Conservation (phyloP, 495 filamentous ascomycete genomes). For the Xeromyces bisporus region DNA sequence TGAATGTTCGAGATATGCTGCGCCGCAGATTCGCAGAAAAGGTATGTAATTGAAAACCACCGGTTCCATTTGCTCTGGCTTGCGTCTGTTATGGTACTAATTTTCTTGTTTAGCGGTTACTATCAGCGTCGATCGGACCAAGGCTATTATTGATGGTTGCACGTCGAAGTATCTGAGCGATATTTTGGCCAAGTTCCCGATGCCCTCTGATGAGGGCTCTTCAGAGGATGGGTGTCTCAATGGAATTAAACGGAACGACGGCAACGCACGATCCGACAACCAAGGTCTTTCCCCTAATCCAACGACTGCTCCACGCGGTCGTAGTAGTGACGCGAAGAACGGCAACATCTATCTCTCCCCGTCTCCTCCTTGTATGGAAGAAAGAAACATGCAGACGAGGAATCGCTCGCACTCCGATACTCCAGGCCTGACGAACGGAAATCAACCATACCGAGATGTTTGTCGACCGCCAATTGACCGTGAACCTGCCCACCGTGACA, state of each 20-base stretch:
- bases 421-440: slow-evolving; percentile 8
- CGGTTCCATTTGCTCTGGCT: background rate
- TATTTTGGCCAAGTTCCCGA: slow-evolving; percentile 10
- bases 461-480: slow-evolving; percentile 4
- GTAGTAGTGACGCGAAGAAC: slow-evolving; percentile 6
- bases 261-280: no score
- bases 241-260: no score
- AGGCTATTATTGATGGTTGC: slow-evolving; percentile 35
- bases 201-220: slow-evolving; percentile 1
- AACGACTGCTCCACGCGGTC: slow-evolving; percentile 13
- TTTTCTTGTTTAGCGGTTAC: slow-evolving; percentile 12
- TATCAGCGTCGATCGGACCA: slow-evolving; percentile 32
- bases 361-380: slow-evolving; percentile 6
- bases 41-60: no score
- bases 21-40: slow-evolving; percentile 10
- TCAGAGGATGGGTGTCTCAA: slow-evolving; percentile 4
- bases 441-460: slow-evolving; percentile 7
- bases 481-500: slow-evolving; percentile 10
- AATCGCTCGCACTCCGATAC: slow-evolving; percentile 18
- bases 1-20: slow-evolving; percentile 4
- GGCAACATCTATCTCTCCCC: slow-evolving; percentile 7
- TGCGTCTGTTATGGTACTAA: slow-evolving; percentile 2
- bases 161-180: slow-evolving; percentile 33
- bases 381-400: slow-evolving; percentile 9
- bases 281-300: slow-evolving; percentile 2